Evolutionary conservation across 129 eudicot genomes (phyloP).

Genomic region (Calendula officinalis): DNA sequence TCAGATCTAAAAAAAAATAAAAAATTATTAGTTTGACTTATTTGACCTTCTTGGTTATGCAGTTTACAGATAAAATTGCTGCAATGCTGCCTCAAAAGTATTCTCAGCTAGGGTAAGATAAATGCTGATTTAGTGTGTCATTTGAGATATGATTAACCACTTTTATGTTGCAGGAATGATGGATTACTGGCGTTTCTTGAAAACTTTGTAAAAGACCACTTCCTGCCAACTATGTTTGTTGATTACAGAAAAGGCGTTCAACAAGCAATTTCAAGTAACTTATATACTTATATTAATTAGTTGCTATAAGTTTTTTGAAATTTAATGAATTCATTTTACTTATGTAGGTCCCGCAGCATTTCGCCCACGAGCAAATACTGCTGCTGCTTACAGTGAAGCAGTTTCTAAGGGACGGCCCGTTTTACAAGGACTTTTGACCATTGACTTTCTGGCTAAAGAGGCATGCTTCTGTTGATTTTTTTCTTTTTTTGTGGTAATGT

Average conservation of each 20-base stretch:
- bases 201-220: slow-evolving; percentile 97
- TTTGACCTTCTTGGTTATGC: slow-evolving; percentile 32
- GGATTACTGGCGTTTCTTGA: slow-evolving; percentile 93
- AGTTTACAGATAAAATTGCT: slow-evolving; percentile 90
- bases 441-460: slow-evolving; percentile 92
- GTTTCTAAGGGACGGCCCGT: slow-evolving; percentile 94
- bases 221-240: slow-evolving; percentile 90
- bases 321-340: background rate
- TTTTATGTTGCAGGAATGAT: slow-evolving; percentile 66
- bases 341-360: slow-evolving; percentile 96
- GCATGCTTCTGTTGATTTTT: slow-evolving; percentile 35
- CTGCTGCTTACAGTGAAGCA: slow-evolving; percentile 60
- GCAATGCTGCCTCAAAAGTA: slow-evolving; percentile 85
- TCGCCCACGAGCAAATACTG: slow-evolving; percentile 92
- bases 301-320: background rate
- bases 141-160: background rate
- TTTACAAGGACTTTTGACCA: slow-evolving; percentile 93
- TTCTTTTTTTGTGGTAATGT: slow-evolving; percentile 16
- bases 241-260: slow-evolving; percentile 99
- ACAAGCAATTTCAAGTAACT: slow-evolving; percentile 98
- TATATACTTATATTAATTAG: slow-evolving; percentile 14
- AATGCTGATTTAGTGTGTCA: background rate
- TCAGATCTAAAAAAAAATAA: background rate
- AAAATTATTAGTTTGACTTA: background rate
- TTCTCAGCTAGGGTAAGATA: slow-evolving; percentile 90